Evolutionary conservation across 257 asterid genomes (phyloP).

Genomic region (Solanum clarkiae): DNA sequence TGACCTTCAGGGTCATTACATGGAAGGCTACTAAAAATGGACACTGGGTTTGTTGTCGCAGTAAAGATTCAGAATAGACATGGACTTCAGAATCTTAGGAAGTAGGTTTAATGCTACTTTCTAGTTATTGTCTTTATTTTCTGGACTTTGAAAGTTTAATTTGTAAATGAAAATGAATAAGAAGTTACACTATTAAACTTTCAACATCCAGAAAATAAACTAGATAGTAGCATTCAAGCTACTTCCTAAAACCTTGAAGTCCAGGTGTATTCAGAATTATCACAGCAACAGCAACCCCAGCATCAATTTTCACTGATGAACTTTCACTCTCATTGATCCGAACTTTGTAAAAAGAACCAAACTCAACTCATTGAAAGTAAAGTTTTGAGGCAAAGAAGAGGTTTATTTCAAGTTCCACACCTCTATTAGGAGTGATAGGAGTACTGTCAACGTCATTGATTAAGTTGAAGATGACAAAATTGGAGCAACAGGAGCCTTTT

Average conservation of each 20-base stretch:
- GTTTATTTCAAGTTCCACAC: too few species aligned
- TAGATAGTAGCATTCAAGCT: constrained; percentile 38
- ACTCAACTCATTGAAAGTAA: constrained; percentile 54
- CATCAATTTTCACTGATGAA: not conserved
- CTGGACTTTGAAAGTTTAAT: not conserved
- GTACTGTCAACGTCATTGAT: too few species aligned
- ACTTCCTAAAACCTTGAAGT: constrained; percentile 85
- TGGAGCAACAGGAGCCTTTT: too few species aligned
- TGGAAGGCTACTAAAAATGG: too few species aligned
- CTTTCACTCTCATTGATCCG: constrained; percentile 31
- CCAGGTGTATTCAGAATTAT: constrained; percentile 74
- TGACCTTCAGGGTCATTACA: too few species aligned
- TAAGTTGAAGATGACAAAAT: too few species aligned
- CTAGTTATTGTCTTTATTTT: too few species aligned
- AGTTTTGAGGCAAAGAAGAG: constrained; percentile 64
- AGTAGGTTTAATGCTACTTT: too few species aligned
- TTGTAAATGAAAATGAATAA: not conserved
- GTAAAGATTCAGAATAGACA: too few species aligned
- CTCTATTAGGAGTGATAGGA: too few species aligned
- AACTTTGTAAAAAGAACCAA: constrained; percentile 32
- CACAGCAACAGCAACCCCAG: constrained; percentile 67
- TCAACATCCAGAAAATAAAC: not conserved
- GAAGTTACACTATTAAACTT: not conserved
- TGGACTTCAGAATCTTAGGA: too few species aligned
- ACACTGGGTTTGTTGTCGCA: too few species aligned